Evolutionary conservation across 192 early-diverging fungal species (phyloP).

Genomic region (Backusella psychrophila): DNA sequence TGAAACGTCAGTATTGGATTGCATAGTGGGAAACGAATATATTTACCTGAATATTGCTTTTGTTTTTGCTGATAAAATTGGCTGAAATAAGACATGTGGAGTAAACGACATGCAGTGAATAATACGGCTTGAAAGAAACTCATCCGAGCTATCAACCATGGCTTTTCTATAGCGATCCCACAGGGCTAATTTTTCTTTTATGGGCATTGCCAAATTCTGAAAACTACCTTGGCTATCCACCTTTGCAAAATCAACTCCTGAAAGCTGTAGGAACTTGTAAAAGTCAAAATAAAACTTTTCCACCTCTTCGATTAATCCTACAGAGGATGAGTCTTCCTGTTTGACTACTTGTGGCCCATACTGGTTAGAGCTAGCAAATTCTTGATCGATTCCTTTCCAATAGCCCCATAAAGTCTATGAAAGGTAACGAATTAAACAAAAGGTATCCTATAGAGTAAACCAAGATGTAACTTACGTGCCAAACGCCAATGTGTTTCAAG

Average conservation of each 20-base stretch:
- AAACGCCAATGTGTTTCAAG: slow-evolving; percentile 46
- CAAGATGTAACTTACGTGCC: slow-evolving; percentile 34
- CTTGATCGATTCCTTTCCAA: slow-evolving; percentile 52
- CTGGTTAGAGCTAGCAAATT: slow-evolving; percentile 8
- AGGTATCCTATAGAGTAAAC: too few relatives aligned
- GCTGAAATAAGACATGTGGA: slow-evolving; percentile 42
- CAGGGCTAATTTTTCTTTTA: slow-evolving; percentile 9
- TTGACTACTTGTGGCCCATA: background rate
- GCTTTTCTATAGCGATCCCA: slow-evolving; percentile 44
- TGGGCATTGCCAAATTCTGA: slow-evolving; percentile 31
- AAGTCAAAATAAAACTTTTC: slow-evolving; percentile 49
- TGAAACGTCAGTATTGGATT: background rate
- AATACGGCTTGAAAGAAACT: slow-evolving; percentile 41
- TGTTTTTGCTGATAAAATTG: slow-evolving; percentile 1
- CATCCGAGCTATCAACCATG: slow-evolving; percentile 31
- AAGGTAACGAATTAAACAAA: background rate
- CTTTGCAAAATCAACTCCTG: slow-evolving; percentile 53
- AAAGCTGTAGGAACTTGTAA: slow-evolving; percentile 41
- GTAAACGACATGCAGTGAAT: slow-evolving; percentile 56
- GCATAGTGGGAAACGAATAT: too few relatives aligned
- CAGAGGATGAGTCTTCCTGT: slow-evolving; percentile 2
- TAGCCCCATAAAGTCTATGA: slow-evolving; percentile 50
- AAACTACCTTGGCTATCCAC: slow-evolving; percentile 55
- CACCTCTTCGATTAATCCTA: slow-evolving; percentile 19
- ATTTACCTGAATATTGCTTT: slow-evolving; percentile 15